Evolutionary conservation across 2,329 filamentous ascomycete species (phyloP), one percentile per base, ranked within the genome.

Genomic region (Whalleya microplaca): DNA sequence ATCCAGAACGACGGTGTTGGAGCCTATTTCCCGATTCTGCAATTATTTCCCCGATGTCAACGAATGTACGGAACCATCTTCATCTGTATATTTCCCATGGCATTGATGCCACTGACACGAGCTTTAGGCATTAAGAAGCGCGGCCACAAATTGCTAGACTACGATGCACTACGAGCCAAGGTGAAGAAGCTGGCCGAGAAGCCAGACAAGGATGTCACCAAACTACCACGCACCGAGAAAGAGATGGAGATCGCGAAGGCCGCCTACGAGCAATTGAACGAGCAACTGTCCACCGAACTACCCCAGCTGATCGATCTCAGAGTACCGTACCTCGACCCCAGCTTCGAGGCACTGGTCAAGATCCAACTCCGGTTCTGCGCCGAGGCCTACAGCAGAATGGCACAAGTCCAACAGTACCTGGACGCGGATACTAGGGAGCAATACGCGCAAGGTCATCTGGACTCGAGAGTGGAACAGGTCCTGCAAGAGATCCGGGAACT

Each of bases 31-130:
- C 62, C 86, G 93, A 64, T 99, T 98, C 80, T 98, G 94, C 79
- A 91, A 92, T 65, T 99, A 99, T 79, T 99, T 99, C 75, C 94
- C 95, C 32, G 95, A 99, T 74, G 93, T 99, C 72, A 99, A 99
- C 77, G 92, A 97, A 79, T 97, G 94, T 88, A 77, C 53, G 84
- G 71, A 12, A 7, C 19, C 23, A n/a, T n/a, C 14, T 8, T 18
- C 10, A 10, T n/a, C 23, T 1, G 9, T 20, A 29, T 19, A 14
- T 37, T 48, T 40, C 20, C 2, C n/a, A 14, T 5, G 20, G 16
- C 21, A 16, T 21, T 43, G 19, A 43, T 19, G 12, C 48, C 29
- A 40, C 63, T 73, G 46, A 72, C 54, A 8, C 21, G 2, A 0
- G 16, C n/a, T 48, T n/a, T 64, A 89, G 86, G 86, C 76, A 97